Evolutionary conservation across 768 basidiomycete genomes (phyloP).

Genomic region (Naganishia friedmannii): DNA sequence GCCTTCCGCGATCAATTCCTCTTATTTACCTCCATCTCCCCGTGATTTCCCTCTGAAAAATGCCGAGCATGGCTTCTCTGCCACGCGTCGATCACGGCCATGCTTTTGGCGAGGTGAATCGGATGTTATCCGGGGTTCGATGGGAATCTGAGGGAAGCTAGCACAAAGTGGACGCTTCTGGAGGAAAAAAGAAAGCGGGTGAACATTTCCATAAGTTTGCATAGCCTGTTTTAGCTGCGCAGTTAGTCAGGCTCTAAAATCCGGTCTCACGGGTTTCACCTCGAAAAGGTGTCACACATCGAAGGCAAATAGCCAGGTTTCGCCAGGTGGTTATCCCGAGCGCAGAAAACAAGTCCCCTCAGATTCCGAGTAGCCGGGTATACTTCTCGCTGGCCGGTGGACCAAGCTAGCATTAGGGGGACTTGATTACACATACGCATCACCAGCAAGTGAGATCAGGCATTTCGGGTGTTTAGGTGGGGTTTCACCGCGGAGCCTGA

Average conservation of each 20-base stretch:
- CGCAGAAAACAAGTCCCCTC: background rate
- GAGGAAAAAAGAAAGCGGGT: background rate
- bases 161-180: background rate
- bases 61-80: background rate
- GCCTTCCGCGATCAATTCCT: background rate
- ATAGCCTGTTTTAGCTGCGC: slow-evolving; percentile 18
- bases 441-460: background rate
- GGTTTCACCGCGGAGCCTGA: slow-evolving; percentile 1
- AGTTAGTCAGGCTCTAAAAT: slow-evolving; percentile 21
- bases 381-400: slow-evolving; percentile 4
- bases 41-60: background rate
- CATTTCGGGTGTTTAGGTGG: slow-evolving; percentile 15
- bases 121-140: background rate
- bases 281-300: slow-evolving; percentile 1
- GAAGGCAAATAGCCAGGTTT: background rate
- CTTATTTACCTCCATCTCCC: background rate
- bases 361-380: background rate
- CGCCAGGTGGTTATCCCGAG: background rate
- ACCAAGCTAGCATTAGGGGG: slow-evolving; percentile 4
- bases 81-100: background rate
- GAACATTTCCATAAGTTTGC: background rate
- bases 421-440: slow-evolving; percentile 1
- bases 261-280: background rate
- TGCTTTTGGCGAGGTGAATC: background rate
- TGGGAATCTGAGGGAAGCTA: slow-evolving; percentile 1